Conservation (phyloP, 345 rosid species). For the Dovyalis caffra region DNA sequence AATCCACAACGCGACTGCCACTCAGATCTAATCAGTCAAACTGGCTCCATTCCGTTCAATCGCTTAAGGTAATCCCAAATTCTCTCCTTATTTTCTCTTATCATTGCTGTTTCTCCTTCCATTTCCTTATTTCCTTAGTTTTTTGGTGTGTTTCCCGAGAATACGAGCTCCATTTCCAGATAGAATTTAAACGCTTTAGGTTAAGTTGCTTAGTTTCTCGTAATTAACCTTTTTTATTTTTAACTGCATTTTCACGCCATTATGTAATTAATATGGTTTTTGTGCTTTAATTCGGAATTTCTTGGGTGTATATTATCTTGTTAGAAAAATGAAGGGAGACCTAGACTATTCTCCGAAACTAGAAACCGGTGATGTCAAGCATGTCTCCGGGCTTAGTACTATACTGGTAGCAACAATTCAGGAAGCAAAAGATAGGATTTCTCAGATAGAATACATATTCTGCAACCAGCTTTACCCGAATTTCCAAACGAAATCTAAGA, state of each 20-base stretch:
- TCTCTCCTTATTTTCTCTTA: background rate
- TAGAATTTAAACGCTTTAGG: background rate
- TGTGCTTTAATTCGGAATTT: background rate
- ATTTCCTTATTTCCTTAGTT: background rate
- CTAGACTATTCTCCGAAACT: slow-evolving; percentile 8
- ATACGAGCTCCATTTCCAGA: background rate
- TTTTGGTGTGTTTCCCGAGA: background rate
- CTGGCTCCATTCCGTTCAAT: background rate
- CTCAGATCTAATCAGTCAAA: background rate
- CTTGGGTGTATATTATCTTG: no score
- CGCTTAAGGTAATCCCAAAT: background rate
- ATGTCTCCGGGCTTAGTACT: slow-evolving; percentile 64
- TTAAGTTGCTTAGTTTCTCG: background rate
- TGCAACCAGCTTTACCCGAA: slow-evolving; percentile 80
- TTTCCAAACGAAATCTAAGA: slow-evolving; percentile 54
- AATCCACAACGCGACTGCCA: no score
- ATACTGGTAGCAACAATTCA: slow-evolving; percentile 83
- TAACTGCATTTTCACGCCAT: background rate
- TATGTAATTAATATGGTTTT: background rate
- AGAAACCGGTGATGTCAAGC: slow-evolving; percentile 48
- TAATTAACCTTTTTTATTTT: background rate
- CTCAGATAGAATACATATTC: slow-evolving; percentile 89
- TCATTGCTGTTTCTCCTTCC: no score
- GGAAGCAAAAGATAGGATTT: slow-evolving; percentile 83
- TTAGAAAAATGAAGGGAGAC: slow-evolving; percentile 3